phyloP scores from a whole-genome alignment of 129 eudicot genomes.

The sunflower (Helianthus annuus) region HanXRQr2.0-SUNRISE NC_035447.2:20046305-20046804 shows the following conservation, averaged over 20 bases:
- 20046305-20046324: conserved; percentile 25
- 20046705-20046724: neutral
- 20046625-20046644: conserved; percentile 9
- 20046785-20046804: conserved; percentile 13
- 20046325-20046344: conserved; percentile 39
- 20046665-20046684: conserved; percentile 72
- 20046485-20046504: conserved; percentile 25
- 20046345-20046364: neutral
- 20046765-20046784: neutral
- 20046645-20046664: conserved; percentile 28
- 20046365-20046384: conserved; percentile 20
- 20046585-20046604: conserved; percentile 21
- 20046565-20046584: conserved; percentile 21
- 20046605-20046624: conserved; percentile 15
- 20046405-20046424: conserved; percentile 44
- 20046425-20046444: conserved; percentile 29
- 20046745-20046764: conserved; percentile 11
- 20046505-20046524: conserved; percentile 20
- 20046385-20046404: conserved; percentile 39
- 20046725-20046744: conserved; percentile 10
- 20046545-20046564: conserved; percentile 28
- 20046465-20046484: conserved; percentile 25
- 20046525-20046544: conserved; percentile 21
- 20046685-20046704: conserved; percentile 48
- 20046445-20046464: conserved; percentile 5